Percentiles rank a stretch among this genome's conserved stretches.
phyloP scores from a whole-genome alignment of 257 asterid species.

The Lithospermum erythrorhizon region DNA sequence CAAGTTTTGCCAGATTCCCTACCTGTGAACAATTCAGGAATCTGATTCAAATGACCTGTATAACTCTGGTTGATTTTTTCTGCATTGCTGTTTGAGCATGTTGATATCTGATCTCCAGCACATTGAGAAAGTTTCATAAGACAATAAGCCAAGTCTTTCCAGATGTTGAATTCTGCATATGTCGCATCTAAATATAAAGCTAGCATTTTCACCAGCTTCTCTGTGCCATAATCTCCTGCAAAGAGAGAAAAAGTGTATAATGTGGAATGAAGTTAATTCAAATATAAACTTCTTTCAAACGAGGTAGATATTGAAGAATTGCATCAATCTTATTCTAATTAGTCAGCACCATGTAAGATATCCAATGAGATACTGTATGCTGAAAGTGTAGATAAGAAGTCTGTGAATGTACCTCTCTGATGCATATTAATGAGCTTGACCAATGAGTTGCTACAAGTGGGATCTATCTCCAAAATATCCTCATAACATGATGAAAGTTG shows the following conservation, averaged over 20 bases:
- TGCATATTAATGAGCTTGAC: conserved; percentile 52
- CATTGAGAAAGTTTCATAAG: conserved; percentile 44
- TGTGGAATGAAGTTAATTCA: not conserved
- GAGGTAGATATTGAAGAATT: not conserved
- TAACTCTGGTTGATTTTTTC: conserved; percentile 14
- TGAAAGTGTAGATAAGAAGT: not conserved
- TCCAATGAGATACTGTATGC: not conserved
- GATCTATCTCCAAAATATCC: conserved; percentile 67
- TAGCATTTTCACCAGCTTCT: conserved; percentile 61
- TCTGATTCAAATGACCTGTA: conserved; percentile 20
- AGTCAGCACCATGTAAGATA: not conserved
- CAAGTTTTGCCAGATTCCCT: conserved; percentile 39
- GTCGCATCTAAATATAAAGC: conserved; percentile 77
- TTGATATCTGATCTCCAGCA: conserved; percentile 57
- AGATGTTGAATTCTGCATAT: conserved; percentile 34
- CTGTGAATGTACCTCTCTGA: conserved; percentile 36
- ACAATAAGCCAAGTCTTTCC: conserved; percentile 74
- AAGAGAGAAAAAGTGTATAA: conserved; percentile 5
- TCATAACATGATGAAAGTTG: conserved; percentile 43
- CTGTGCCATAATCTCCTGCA: conserved; percentile 56
- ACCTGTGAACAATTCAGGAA: conserved; percentile 43
- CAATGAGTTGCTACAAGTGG: conserved; percentile 64
- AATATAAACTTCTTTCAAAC: not conserved
- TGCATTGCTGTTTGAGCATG: conserved; percentile 25
- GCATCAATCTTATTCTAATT: not conserved